Percentiles rank a stretch among this genome's conserved stretches.
phyloP scores from a whole-genome alignment of 768 basidiomycete genomes.

The Pleurotus sapidus region DNA sequence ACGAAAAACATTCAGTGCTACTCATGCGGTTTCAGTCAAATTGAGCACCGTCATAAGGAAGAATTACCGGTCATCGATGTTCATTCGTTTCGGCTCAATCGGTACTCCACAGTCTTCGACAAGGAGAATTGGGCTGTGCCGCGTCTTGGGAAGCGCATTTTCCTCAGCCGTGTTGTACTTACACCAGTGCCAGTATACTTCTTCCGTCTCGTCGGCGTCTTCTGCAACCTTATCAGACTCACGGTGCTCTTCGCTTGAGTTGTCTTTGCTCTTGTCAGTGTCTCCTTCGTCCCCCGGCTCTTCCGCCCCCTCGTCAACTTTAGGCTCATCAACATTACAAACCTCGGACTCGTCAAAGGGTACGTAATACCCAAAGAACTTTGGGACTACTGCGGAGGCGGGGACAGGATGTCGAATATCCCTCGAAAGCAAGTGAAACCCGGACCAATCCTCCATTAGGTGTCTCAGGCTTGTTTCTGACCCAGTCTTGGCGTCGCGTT shows the following conservation, averaged over 20 bases:
- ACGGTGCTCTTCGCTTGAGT: too few species aligned
- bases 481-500: background rate
- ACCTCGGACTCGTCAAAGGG: conserved; percentile 15
- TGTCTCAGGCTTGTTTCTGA: background rate
- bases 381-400: conserved; percentile 50
- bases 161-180: background rate
- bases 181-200: background rate
- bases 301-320: background rate
- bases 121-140: conserved; percentile 39
- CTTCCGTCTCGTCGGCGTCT: background rate
- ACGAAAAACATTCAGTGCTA: conserved; percentile 37
- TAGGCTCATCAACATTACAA: conserved; percentile 13
- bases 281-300: background rate
- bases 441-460: conserved; percentile 47
- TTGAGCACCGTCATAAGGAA: background rate
- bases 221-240: too few species aligned
- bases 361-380: conserved; percentile 59
- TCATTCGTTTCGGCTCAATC: conserved; percentile 21
- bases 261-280: too few species aligned
- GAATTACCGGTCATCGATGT: conserved; percentile 34
- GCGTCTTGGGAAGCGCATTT: conserved; percentile 5
- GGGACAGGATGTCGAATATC: conserved; percentile 39
- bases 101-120: conserved; percentile 39
- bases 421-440: conserved; percentile 41
- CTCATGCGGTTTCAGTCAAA: background rate